phyloP scores from a whole-genome alignment of 2,329 filamentous ascomycete species.

The Neopestalotiopsis sp. region DNA sequence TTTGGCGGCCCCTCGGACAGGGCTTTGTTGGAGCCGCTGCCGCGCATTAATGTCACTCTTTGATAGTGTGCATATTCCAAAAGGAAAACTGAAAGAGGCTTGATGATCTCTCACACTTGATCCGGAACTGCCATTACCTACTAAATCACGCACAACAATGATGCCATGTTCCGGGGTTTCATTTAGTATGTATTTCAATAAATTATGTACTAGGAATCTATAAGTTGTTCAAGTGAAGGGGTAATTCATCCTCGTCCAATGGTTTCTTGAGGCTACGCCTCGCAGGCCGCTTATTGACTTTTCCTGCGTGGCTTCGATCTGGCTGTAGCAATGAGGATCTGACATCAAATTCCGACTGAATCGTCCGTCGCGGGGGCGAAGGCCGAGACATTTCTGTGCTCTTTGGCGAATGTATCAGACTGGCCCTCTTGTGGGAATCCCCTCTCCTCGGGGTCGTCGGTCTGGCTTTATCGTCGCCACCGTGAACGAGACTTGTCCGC shows the following conservation, averaged over 20 bases:
- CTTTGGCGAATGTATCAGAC: neutral
- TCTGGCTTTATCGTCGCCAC: neutral
- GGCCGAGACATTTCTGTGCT: neutral
- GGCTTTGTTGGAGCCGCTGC: neutral
- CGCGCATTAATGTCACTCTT: neutral
- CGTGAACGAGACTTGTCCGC: neutral
- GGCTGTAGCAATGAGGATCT: neutral
- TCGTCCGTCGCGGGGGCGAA: neutral
- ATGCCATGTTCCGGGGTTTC: neutral
- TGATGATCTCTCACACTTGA: no score
- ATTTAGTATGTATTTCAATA: neutral
- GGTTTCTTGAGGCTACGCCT: conserved; percentile 10
- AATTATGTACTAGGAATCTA: neutral
- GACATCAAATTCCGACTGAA: neutral
- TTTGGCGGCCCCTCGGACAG: conserved; percentile 34
- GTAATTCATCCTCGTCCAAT: neutral
- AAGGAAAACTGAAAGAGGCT: neutral
- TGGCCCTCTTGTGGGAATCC: conserved; percentile 20
- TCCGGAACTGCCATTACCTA: no score
- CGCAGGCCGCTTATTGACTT: conserved; percentile 20
- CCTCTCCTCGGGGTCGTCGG: neutral
- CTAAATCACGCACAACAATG: neutral
- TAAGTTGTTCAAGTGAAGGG: neutral
- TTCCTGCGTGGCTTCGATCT: conserved; percentile 17
- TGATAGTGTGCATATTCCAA: neutral